Evolutionary conservation across 2,329 filamentous ascomycete genomes (phyloP).

Genomic region (Cadophora sp.): DNA sequence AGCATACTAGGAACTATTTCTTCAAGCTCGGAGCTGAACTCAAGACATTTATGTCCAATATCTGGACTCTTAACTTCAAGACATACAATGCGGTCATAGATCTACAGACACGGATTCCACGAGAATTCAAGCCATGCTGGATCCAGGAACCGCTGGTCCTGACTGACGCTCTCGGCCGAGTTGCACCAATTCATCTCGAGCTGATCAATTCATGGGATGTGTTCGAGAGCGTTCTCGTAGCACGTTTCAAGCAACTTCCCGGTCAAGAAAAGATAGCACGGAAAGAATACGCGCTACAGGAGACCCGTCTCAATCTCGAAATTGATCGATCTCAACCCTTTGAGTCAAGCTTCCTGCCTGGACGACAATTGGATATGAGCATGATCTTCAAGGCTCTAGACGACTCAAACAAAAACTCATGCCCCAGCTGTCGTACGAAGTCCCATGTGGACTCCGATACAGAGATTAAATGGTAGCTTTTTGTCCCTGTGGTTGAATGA

Average conservation of each 20-base stretch:
- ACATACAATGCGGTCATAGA: constrained; percentile 20
- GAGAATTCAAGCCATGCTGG: constrained; percentile 16
- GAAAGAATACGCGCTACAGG: constrained; percentile 26
- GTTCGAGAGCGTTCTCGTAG: constrained; percentile 25
- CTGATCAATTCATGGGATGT: constrained; percentile 31
- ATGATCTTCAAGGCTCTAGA: constrained; percentile 14
- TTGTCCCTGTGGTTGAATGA: neutral
- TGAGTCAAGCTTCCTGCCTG: constrained; percentile 21
- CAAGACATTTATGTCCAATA: constrained; percentile 21
- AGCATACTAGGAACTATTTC: constrained; percentile 10
- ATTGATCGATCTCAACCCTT: constrained; percentile 17
- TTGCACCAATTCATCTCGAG: constrained; percentile 26
- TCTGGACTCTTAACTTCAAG: constrained; percentile 17
- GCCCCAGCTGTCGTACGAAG: constrained; percentile 1
- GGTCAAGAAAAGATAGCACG: constrained; percentile 13
- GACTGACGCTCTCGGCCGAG: constrained; percentile 29
- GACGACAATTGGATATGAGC: constrained; percentile 25
- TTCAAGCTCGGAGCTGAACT: constrained; percentile 21
- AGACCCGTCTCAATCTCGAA: constrained; percentile 18
- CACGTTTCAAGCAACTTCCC: constrained; percentile 21
- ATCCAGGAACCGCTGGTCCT: constrained; percentile 27
- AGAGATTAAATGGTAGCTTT: neutral
- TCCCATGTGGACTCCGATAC: neutral
- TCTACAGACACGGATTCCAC: constrained; percentile 17
- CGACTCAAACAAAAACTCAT: neutral